Conservation (phyloP, 495 filamentous ascomycete species). For the Hypoxylon cercidicola region DNA sequence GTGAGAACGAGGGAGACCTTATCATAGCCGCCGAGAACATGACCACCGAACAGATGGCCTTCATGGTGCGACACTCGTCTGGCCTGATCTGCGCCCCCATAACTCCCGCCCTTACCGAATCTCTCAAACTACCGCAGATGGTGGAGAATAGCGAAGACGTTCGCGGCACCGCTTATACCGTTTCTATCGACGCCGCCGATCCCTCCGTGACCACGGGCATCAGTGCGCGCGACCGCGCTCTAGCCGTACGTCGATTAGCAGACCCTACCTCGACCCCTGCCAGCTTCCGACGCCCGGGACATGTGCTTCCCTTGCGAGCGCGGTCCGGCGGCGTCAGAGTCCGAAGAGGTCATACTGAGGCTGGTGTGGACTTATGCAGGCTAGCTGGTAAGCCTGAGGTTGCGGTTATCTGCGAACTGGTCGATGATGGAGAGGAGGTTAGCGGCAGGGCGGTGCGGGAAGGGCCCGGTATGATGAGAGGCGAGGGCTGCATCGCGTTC, state of each 20-base stretch:
- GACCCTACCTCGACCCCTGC: constrained; percentile 65
- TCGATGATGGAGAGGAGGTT: constrained; percentile 78
- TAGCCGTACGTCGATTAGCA: constrained; percentile 84
- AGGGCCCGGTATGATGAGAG: constrained; percentile 87
- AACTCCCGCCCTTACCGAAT: constrained; percentile 68
- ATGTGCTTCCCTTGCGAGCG: constrained; percentile 88
- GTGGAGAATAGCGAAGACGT: constrained; percentile 83
- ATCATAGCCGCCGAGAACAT: constrained; percentile 91
- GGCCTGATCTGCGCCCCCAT: constrained; percentile 92
- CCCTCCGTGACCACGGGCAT: constrained; percentile 87
- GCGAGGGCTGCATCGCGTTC: constrained; percentile 90
- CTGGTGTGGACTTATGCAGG: constrained; percentile 86
- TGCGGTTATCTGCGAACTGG: constrained; percentile 86
- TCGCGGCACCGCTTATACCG: constrained; percentile 90
- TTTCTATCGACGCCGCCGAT: constrained; percentile 81
- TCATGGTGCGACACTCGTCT: constrained; percentile 89
- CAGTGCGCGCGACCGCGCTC: constrained; percentile 83
- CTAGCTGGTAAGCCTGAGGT: constrained; percentile 78
- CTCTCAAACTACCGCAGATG: constrained; percentile 89
- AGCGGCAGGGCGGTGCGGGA: constrained; percentile 63
- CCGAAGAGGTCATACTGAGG: constrained; percentile 90
- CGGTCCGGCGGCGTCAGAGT: constrained; percentile 81
- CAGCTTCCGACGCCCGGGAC: constrained; percentile 84
- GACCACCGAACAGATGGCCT: constrained; percentile 91
- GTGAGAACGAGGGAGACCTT: constrained; percentile 98